Evolutionary conservation across 495 filamentous ascomycete genomes (phyloP).

Genomic region (Opeltia flavorubescens): DNA sequence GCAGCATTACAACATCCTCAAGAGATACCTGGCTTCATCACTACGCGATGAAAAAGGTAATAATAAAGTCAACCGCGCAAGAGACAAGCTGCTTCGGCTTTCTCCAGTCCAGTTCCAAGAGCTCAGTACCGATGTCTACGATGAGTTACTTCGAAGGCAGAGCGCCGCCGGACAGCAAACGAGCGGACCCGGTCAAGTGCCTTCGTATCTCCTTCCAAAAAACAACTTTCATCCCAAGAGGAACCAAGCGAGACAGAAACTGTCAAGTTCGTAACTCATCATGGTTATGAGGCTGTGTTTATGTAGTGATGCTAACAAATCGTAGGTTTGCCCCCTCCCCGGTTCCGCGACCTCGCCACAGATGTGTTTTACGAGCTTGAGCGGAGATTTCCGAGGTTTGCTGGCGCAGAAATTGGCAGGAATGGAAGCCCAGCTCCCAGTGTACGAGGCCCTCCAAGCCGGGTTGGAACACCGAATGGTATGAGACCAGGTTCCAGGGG

Average conservation of each 20-base stretch:
- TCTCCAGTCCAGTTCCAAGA: slow-evolving; percentile 91
- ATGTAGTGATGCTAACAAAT: too few species aligned
- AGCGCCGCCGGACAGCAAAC: slow-evolving; percentile 34
- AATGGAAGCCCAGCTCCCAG: slow-evolving; percentile 53
- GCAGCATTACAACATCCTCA: slow-evolving; percentile 72
- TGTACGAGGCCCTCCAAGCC: slow-evolving; percentile 36
- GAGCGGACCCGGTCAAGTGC: slow-evolving; percentile 29
- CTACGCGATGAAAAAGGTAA: slow-evolving; percentile 61
- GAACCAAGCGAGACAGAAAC: slow-evolving; percentile 88
- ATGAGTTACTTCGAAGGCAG: slow-evolving; percentile 82
- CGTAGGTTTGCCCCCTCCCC: slow-evolving; percentile 62
- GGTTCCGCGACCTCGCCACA: slow-evolving; percentile 83
- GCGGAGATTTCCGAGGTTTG: slow-evolving; percentile 74
- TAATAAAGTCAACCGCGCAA: slow-evolving; percentile 67
- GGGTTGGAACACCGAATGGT: slow-evolving; percentile 41
- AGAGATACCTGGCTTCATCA: slow-evolving; percentile 56
- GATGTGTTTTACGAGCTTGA: slow-evolving; percentile 95
- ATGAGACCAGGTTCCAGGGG: slow-evolving; percentile 19
- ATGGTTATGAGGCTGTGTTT: too few species aligned
- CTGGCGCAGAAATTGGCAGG: slow-evolving; percentile 48
- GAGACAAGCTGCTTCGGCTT: slow-evolving; percentile 82
- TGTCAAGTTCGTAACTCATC: too few species aligned
- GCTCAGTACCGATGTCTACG: slow-evolving; percentile 92
- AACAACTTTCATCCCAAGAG: slow-evolving; percentile 87
- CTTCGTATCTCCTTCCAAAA: slow-evolving; percentile 65